Conservation (phyloP, 2,329 filamentous ascomycete genomes). For the Ophiostoma quercus region DNA sequence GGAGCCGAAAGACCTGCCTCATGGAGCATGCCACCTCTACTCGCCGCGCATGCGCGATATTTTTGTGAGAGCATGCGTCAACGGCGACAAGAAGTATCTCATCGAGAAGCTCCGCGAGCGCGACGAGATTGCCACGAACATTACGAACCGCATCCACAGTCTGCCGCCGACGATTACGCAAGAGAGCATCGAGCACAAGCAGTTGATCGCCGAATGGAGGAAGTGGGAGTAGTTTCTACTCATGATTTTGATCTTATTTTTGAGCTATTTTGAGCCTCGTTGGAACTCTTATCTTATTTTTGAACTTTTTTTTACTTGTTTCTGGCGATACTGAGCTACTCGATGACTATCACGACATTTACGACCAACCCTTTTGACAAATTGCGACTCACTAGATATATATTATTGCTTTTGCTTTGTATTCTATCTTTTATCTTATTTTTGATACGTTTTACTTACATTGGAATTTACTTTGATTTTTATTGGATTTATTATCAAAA, state of each 20-base stretch:
- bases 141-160: slow-evolving; percentile 47
- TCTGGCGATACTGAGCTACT: neutral
- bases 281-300: no score
- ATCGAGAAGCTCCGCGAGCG: slow-evolving; percentile 53
- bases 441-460: neutral
- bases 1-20: slow-evolving; percentile 50
- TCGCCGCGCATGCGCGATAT: slow-evolving; percentile 70
- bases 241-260: no score
- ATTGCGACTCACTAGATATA: neutral
- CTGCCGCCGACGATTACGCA: slow-evolving; percentile 33
- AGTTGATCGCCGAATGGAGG: slow-evolving; percentile 52
- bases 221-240: slow-evolving; percentile 47
- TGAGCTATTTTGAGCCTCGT: neutral
- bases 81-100: slow-evolving; percentile 62
- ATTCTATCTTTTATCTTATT: neutral
- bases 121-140: slow-evolving; percentile 54
- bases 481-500: no score
- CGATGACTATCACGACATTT: neutral
- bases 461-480: neutral
- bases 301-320: neutral
- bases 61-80: slow-evolving; percentile 61
- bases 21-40: slow-evolving; percentile 68
- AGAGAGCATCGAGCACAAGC: slow-evolving; percentile 40
- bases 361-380: neutral
- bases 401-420: neutral